phyloP scores from a whole-genome alignment of 306 rosid genomes.

The Nissolia schottii region DNA sequence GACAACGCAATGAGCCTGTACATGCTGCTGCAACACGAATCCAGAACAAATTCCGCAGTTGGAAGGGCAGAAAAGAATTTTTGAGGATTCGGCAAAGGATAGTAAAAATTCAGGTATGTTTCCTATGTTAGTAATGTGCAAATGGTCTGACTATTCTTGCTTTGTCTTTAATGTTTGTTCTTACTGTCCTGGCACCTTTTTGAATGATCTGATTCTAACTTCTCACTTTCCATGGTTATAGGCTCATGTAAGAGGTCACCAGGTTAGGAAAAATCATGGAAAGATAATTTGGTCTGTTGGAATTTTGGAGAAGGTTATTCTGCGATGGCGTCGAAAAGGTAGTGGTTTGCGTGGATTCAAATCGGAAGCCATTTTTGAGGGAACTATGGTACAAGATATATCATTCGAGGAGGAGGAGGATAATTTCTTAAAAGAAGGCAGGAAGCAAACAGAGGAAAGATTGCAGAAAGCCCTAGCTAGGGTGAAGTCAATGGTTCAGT shows the following conservation, averaged over 20 bases:
- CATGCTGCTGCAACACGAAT: constrained; percentile 75
- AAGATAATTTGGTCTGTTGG: constrained; percentile 81
- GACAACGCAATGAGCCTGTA: constrained; percentile 45
- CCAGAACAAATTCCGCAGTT: constrained; percentile 78
- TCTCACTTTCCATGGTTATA: constrained; percentile 20
- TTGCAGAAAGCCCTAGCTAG: constrained; percentile 80
- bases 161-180: neutral
- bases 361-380: constrained; percentile 48
- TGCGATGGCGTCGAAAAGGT: constrained; percentile 89
- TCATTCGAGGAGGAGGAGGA: constrained; percentile 54
- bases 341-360: constrained; percentile 85
- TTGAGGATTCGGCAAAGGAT: constrained; percentile 58
- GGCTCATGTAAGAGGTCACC: constrained; percentile 96
- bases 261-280: constrained; percentile 63
- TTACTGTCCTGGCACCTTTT: neutral
- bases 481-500: constrained; percentile 87
- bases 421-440: constrained; percentile 70
- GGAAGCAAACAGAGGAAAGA: constrained; percentile 81
- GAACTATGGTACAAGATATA: constrained; percentile 34
- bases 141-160: neutral
- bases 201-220: constrained; percentile 18
- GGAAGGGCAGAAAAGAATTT: constrained; percentile 78
- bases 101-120: constrained; percentile 81
- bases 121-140: neutral
- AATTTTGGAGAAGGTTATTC: constrained; percentile 73